Conservation (phyloP, 345 rosid genomes). For the rapeseed (Brassica napus) region Da-Ae NC_063451.1:44040501-44041000, state of each 20-base stretch:
- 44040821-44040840: not conserved
- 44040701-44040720: slow-evolving; percentile 12
- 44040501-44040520: too few species aligned
- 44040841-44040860: not conserved
- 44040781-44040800: not conserved
- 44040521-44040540: too few species aligned
- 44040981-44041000: not conserved
- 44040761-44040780: slow-evolving; percentile 2
- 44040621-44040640: too few species aligned
- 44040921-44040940: not conserved
- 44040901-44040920: not conserved
- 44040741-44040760: not conserved
- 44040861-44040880: not conserved
- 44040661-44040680: slow-evolving; percentile 28
- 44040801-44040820: not conserved
- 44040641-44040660: not conserved
- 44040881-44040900: not conserved
- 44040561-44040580: too few species aligned
- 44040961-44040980: not conserved
- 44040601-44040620: too few species aligned
- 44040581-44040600: too few species aligned
- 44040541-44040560: too few species aligned
- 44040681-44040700: slow-evolving; percentile 14
- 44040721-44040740: not conserved
- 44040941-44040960: not conserved